phyloP scores from a whole-genome alignment of 208 protist species.

The Trypanosomatidae sp. region DNA sequence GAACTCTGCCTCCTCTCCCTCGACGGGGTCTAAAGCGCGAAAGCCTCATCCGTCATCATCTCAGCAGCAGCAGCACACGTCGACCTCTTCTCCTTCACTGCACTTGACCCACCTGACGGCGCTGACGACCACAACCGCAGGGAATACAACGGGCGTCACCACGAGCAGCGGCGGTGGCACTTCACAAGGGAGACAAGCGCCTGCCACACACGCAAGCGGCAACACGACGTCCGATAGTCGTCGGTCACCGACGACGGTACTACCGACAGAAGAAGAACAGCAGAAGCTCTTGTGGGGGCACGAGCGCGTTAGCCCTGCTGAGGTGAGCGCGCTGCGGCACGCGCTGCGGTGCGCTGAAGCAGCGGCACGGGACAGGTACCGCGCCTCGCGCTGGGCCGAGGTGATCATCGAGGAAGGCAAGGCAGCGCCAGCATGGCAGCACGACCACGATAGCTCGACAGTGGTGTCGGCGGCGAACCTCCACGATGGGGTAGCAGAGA shows the following conservation, averaged over 20 bases:
- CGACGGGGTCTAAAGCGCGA: neutral
- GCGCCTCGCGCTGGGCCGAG: neutral
- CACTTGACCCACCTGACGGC: slow-evolving; percentile 23
- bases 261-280: slow-evolving; percentile 8
- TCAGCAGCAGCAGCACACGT: slow-evolving; percentile 12
- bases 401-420: neutral
- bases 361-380: neutral
- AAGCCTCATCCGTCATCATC: neutral
- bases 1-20: slow-evolving; percentile 27
- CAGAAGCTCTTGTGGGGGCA: neutral
- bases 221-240: slow-evolving; percentile 12
- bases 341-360: slow-evolving; percentile 20
- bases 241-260: slow-evolving; percentile 18
- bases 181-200: neutral
- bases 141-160: neutral
- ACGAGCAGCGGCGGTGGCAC: neutral
- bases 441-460: neutral
- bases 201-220: neutral
- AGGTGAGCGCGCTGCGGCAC: slow-evolving; percentile 27
- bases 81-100: slow-evolving; percentile 22
- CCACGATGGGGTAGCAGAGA: neutral
- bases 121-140: slow-evolving; percentile 4
- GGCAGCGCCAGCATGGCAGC: neutral
- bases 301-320: slow-evolving; percentile 3
- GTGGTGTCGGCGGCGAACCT: neutral